Percentiles rank a stretch among this genome's conserved stretches.
phyloP scores from a whole-genome alignment of 768 basidiomycete genomes.

The Stropharia rugosoannulata region DNA sequence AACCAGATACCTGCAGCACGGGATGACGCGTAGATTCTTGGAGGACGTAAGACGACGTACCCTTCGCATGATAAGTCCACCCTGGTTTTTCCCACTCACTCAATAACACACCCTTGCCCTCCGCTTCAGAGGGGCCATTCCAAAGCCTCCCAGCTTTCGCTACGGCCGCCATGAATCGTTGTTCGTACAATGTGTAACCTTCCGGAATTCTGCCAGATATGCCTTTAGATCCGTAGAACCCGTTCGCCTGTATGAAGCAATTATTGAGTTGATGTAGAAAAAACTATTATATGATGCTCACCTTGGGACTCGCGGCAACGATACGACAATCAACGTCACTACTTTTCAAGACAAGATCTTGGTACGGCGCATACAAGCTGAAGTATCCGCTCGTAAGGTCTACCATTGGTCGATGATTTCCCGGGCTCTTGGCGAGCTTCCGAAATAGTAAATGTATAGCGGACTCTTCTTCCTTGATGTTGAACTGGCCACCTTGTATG shows the following conservation, averaged over 20 bases:
- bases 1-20: conserved; percentile 77
- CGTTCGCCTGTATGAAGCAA: conserved; percentile 71
- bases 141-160: conserved; percentile 43
- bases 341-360: conserved; percentile 61
- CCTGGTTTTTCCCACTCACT: conserved; percentile 85
- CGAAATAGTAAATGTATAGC: conserved; percentile 58
- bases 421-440: conserved; percentile 29
- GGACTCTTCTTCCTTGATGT: conserved; percentile 82
- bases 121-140: conserved; percentile 21
- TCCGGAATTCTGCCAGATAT: conserved; percentile 94
- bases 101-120: conserved; percentile 58
- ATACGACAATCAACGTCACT: conserved; percentile 64
- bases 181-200: conserved; percentile 87
- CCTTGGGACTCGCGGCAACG: conserved; percentile 86
- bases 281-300: conserved; percentile 28
- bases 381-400: conserved; percentile 98
- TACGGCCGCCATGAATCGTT: conserved; percentile 75
- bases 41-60: conserved; percentile 35
- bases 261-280: conserved; percentile 3
- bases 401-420: conserved; percentile 39
- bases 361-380: conserved; percentile 79
- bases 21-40: neutral
- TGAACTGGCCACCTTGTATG: conserved; percentile 88
- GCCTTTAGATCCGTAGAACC: conserved; percentile 88
- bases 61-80: conserved; percentile 99